These are phyloP conservation scores for Ceratocystis ficicola DNA, from an alignment of 2,329 filamentous ascomycete genomes.

Conservation along the genomic window DNA sequence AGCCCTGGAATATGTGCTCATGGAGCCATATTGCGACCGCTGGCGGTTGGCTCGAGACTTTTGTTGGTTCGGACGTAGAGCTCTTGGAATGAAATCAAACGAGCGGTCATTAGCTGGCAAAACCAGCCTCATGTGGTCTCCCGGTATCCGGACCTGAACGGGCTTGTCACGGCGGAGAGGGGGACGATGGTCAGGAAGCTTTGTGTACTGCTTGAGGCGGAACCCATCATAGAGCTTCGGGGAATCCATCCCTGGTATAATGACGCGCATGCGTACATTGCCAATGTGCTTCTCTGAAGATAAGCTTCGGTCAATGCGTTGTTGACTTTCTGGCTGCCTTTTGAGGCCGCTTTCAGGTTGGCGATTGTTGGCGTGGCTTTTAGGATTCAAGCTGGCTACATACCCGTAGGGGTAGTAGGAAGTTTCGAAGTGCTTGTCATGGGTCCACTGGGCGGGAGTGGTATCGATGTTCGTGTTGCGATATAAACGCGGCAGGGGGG, in stretches of 20 bases:
- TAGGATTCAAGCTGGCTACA: conserved; percentile 19
- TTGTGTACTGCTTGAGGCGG: conserved; percentile 80
- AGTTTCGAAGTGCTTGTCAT: conserved; percentile 69
- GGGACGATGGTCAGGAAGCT: conserved; percentile 85
- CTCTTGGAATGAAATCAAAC: conserved; percentile 95
- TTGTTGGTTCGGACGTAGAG: conserved; percentile 84
- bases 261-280: conserved; percentile 74
- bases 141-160: conserved; percentile 80
- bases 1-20: conserved; percentile 58
- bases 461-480: conserved; percentile 1
- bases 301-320: conserved; percentile 61
- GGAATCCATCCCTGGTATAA: conserved; percentile 60
- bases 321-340: conserved; percentile 46
- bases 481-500: neutral
- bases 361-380: neutral
- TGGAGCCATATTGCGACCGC: conserved; percentile 57
- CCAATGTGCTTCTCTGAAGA: conserved; percentile 75
- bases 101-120: conserved; percentile 83
- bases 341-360: conserved; percentile 34
- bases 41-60: conserved; percentile 53
- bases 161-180: conserved; percentile 92
- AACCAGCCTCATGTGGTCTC: conserved; percentile 69
- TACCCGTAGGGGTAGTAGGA: conserved; percentile 33
- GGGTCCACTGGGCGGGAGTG: conserved; percentile 59
- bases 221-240: conserved; percentile 62